Conservation (phyloP, 805 yeast genomes). For the Suhomyces prunicola region DNA sequence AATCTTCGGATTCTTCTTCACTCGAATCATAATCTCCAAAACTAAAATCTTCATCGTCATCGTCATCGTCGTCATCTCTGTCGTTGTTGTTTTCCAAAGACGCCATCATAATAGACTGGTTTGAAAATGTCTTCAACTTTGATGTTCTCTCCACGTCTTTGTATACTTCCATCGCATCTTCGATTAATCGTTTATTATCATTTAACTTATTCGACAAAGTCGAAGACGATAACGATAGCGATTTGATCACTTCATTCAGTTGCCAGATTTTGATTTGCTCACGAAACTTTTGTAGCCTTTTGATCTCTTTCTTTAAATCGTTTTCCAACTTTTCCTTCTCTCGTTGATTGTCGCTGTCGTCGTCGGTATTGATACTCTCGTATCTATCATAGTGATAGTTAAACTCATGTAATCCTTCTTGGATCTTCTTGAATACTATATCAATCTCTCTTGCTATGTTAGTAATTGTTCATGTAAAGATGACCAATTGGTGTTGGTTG, state of each 20-base stretch:
- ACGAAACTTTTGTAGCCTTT: constrained; percentile 43
- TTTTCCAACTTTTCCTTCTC: constrained; percentile 42
- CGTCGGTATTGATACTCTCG: constrained; percentile 29
- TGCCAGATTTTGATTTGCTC: constrained; percentile 47
- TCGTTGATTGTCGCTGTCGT: constrained; percentile 40
- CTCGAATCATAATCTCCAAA: constrained; percentile 9
- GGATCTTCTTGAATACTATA: constrained; percentile 40
- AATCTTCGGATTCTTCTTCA: constrained; percentile 13
- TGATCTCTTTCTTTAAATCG: constrained; percentile 45
- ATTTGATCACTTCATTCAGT: constrained; percentile 22
- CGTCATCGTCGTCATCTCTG: constrained; percentile 26
- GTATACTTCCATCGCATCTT: constrained; percentile 45
- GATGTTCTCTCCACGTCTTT: constrained; percentile 43
- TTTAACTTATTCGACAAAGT: constrained; percentile 21
- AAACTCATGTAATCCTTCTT: constrained; percentile 44
- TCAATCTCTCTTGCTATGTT: constrained; percentile 12
- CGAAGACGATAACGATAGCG: constrained; percentile 9
- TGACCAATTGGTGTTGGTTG: neutral
- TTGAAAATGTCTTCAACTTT: constrained; percentile 43
- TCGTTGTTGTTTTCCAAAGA: constrained; percentile 29
- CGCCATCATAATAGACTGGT: constrained; percentile 45
- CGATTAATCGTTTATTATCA: constrained; percentile 39
- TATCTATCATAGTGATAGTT: constrained; percentile 44
- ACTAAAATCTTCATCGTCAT: constrained; percentile 15
- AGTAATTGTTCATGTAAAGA: neutral